These are phyloP conservation scores for Ophiosphaerella herpotricha DNA, from an alignment of 2,329 filamentous ascomycete genomes.

Conservation along the genomic window DNA sequence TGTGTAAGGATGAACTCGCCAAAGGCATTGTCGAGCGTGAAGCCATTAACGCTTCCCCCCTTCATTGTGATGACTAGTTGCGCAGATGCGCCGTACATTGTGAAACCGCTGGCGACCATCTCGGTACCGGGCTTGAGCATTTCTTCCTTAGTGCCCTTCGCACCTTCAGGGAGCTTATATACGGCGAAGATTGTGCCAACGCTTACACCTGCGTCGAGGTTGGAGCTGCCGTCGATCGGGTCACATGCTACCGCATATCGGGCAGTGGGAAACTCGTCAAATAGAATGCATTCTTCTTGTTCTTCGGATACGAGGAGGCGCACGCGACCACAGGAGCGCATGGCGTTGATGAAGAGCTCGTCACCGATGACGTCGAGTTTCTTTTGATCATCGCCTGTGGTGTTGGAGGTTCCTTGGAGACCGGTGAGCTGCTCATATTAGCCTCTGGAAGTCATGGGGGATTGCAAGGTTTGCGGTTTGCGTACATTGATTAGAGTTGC, in stretches of 20 bases:
- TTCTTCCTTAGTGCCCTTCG: constrained; percentile 77
- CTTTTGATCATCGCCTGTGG: constrained; percentile 97
- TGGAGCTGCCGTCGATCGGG: constrained; percentile 96
- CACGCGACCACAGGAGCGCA: constrained; percentile 90
- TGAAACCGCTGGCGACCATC: constrained; percentile 94
- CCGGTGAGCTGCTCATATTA: constrained; percentile 69
- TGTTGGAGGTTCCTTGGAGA: constrained; percentile 92
- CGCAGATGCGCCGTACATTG: constrained; percentile 97
- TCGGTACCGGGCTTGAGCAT: constrained; percentile 88
- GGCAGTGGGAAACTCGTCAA: constrained; percentile 72
- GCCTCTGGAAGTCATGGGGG: background rate
- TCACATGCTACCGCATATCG: constrained; percentile 96
- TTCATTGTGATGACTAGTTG: constrained; percentile 98
- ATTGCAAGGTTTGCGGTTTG: background rate
- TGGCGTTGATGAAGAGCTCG: constrained; percentile 93
- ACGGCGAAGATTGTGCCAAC: constrained; percentile 97
- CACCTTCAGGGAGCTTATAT: constrained; percentile 82
- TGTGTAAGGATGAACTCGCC: constrained; percentile 99
- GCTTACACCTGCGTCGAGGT: constrained; percentile 95
- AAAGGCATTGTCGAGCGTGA: constrained; percentile 94
- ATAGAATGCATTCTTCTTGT: constrained; percentile 89
- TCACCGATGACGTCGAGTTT: constrained; percentile 99
- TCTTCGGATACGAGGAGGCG: constrained; percentile 96
- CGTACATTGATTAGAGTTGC: constrained; percentile 83
- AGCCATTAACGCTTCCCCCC: constrained; percentile 89